Percentiles rank a stretch among this genome's conserved stretches.
Conservation (phyloP, 495 filamentous ascomycete genomes). For the Pyronema domesticum region DNA sequence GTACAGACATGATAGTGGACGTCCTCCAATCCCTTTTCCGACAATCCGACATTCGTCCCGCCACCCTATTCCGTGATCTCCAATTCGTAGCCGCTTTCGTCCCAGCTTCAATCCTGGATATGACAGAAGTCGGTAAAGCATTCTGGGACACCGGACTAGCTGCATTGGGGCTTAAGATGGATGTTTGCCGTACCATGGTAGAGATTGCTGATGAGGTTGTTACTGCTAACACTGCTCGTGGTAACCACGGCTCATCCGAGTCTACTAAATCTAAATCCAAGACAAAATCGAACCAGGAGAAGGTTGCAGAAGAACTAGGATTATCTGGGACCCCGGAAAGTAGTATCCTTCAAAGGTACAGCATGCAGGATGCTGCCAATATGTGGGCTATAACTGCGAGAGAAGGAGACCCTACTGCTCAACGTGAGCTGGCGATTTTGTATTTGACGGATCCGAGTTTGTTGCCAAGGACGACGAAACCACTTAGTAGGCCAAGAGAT, state of each 20-base stretch:
- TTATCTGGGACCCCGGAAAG: slow-evolving; percentile 21
- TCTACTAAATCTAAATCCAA: slow-evolving; percentile 20
- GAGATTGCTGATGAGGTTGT: slow-evolving; percentile 64
- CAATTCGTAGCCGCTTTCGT: slow-evolving; percentile 93
- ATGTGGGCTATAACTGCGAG: slow-evolving; percentile 94
- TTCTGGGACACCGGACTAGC: slow-evolving; percentile 90
- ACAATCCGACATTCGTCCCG: slow-evolving; percentile 58
- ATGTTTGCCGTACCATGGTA: slow-evolving; percentile 80
- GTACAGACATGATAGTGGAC: slow-evolving; percentile 58
- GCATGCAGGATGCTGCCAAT: slow-evolving; percentile 65
- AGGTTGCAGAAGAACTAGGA: slow-evolving; percentile 19
- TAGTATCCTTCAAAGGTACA: slow-evolving; percentile 31
- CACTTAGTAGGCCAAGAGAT: slow-evolving; percentile 67
- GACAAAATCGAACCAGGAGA: slow-evolving; percentile 21
- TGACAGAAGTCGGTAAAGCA: slow-evolving; percentile 71
- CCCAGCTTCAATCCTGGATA: slow-evolving; percentile 60
- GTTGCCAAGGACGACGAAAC: slow-evolving; percentile 65
- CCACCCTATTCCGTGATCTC: slow-evolving; percentile 82
- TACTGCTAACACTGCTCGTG: slow-evolving; percentile 28
- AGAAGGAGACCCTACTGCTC: slow-evolving; percentile 81
- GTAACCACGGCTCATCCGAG: too few relatives aligned
- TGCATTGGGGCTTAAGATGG: slow-evolving; percentile 72
- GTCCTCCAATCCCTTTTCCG: slow-evolving; percentile 65
- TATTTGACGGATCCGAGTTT: slow-evolving; percentile 87
- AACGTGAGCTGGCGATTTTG: slow-evolving; percentile 83